A percentile compares a stretch with the other conserved stretches of the same genome.
These are phyloP conservation scores for Leccinum barrowsii DNA, from an alignment of 768 basidiomycete genomes.

Conservation along the genomic window DNA sequence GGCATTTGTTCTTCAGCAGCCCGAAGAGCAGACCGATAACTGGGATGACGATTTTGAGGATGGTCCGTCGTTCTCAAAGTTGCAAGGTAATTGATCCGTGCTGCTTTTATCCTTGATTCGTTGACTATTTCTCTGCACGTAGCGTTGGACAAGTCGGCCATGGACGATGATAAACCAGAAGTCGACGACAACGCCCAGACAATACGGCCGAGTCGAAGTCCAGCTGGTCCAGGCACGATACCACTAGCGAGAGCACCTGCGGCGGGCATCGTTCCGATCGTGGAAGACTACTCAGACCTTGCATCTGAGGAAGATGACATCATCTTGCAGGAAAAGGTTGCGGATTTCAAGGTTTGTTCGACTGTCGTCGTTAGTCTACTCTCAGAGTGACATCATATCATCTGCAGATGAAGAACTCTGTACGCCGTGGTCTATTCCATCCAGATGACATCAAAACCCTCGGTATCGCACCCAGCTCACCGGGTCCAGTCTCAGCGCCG, in stretches of 20 bases:
- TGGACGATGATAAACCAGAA: constrained; percentile 53
- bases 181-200: constrained; percentile 77
- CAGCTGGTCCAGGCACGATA: constrained; percentile 46
- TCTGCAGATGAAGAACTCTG: constrained; percentile 62
- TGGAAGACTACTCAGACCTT: constrained; percentile 92
- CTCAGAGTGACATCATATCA: neutral
- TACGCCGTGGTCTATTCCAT: constrained; percentile 76
- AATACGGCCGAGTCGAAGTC: constrained; percentile 73
- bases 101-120: neutral
- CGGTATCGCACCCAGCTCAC: constrained; percentile 46
- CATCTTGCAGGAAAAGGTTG: constrained; percentile 71
- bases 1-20: constrained; percentile 63
- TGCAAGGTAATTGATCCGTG: constrained; percentile 47
- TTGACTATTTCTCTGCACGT: constrained; percentile 1
- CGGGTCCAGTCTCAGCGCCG: constrained; percentile 67
- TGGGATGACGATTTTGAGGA: constrained; percentile 99
- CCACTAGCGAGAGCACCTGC: constrained; percentile 61
- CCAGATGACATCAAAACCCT: constrained; percentile 86
- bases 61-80: constrained; percentile 82
- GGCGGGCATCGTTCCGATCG: constrained; percentile 59
- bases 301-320: constrained; percentile 74
- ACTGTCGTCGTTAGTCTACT: neutral
- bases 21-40: constrained; percentile 88
- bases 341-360: constrained; percentile 69
- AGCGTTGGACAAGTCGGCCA: constrained; percentile 61